Conservation (phyloP, 176 grass and related monocot species). For the Oryza nivara region DNA sequence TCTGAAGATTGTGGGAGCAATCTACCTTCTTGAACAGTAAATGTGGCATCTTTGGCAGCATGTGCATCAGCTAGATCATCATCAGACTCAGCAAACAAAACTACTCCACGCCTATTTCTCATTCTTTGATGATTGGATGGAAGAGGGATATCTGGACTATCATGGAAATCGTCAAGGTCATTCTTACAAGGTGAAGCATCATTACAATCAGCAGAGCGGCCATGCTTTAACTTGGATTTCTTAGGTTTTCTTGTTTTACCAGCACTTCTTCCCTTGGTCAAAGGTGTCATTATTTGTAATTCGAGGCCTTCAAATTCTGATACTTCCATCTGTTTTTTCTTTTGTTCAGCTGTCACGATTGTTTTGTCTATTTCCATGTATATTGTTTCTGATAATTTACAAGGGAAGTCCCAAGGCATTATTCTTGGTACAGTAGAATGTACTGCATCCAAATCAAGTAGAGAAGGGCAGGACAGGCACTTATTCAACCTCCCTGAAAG, state of each 20-base stretch:
- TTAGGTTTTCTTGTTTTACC: slow-evolving; percentile 61
- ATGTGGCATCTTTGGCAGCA: slow-evolving; percentile 36
- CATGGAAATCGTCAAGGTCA: slow-evolving; percentile 85
- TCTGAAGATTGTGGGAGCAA: slow-evolving; percentile 35
- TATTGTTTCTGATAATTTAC: slow-evolving; percentile 84
- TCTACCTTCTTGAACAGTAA: slow-evolving; percentile 24
- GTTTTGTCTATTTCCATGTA: slow-evolving; percentile 70
- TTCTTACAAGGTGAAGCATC: slow-evolving; percentile 61
- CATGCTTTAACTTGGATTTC: slow-evolving; percentile 71
- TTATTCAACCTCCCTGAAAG: slow-evolving; percentile 52
- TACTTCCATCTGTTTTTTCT: slow-evolving; percentile 50
- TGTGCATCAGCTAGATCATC: slow-evolving; percentile 45
- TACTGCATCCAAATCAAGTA: slow-evolving; percentile 47
- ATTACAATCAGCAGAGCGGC: slow-evolving; percentile 41
- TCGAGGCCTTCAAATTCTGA: slow-evolving; percentile 42
- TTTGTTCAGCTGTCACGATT: slow-evolving; percentile 69
- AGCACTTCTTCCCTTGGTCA: slow-evolving; percentile 42
- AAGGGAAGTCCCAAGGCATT: slow-evolving; percentile 70
- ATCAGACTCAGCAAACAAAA: slow-evolving; percentile 80
- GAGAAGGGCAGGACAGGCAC: slow-evolving; percentile 28
- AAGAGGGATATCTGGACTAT: slow-evolving; percentile 53
- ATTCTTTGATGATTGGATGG: slow-evolving; percentile 48
- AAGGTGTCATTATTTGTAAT: slow-evolving; percentile 46
- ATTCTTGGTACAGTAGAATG: slow-evolving; percentile 62
- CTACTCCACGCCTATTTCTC: slow-evolving; percentile 46